phyloP scores from a whole-genome alignment of 2,329 filamentous ascomycete genomes.

The Aspergillus jensenii region DNA sequence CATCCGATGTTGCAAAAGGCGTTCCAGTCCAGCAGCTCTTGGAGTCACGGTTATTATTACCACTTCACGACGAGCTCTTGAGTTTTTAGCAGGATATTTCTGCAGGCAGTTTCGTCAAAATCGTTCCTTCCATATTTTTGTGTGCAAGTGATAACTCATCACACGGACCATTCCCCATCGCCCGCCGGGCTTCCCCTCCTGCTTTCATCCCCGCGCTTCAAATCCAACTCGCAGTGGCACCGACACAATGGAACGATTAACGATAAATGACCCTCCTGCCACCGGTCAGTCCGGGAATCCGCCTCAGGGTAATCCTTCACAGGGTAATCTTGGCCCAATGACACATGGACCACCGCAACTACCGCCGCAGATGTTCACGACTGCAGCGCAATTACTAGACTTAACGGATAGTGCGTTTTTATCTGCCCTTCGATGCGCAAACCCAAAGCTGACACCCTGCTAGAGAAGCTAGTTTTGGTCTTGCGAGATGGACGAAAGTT shows the following conservation, averaged over 20 bases:
- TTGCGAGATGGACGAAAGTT: conserved; percentile 92
- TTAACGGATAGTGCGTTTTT: conserved; percentile 84
- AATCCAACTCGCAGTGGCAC: conserved; percentile 14
- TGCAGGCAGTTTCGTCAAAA: conserved; percentile 1
- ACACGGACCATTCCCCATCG: no score
- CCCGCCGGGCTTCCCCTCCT: background rate
- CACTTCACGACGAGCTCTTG: background rate
- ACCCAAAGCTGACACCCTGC: background rate
- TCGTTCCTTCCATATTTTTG: background rate
- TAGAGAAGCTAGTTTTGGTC: conserved; percentile 92
- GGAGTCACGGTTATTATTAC: background rate
- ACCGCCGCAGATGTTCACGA: conserved; percentile 94
- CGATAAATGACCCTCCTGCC: conserved; percentile 33
- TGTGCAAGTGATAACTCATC: background rate
- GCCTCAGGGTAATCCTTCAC: conserved; percentile 27
- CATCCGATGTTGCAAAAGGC: conserved; percentile 12
- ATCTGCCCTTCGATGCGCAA: background rate
- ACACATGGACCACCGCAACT: conserved; percentile 47
- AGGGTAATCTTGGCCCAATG: conserved; percentile 27
- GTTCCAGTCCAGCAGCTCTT: conserved; percentile 4
- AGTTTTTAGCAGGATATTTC: background rate
- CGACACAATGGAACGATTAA: conserved; percentile 37
- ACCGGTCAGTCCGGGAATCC: conserved; percentile 28
- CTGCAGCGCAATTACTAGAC: conserved; percentile 90
- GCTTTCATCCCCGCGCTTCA: conserved; percentile 5